Evolutionary conservation across 225 moss, liverwort and hornwort species (phyloP).

Genomic region (Physcomitrellopsis africana): DNA sequence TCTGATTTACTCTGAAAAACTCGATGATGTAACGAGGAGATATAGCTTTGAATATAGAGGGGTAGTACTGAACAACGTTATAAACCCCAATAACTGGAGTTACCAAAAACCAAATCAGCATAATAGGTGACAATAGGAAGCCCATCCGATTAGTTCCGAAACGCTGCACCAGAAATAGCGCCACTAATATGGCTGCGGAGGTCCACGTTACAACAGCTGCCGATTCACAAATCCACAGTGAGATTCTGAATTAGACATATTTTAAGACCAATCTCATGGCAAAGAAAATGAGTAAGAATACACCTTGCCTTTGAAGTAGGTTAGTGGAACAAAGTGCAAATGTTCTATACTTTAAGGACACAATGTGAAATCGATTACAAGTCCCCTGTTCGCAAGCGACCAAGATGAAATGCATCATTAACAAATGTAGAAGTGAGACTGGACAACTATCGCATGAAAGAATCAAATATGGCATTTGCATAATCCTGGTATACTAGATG

Average conservation of each 20-base stretch:
- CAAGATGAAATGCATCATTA: background rate
- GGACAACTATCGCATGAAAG: background rate
- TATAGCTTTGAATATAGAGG: slow-evolving; percentile 65
- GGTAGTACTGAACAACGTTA: slow-evolving; percentile 60
- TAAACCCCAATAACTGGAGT: slow-evolving; percentile 65
- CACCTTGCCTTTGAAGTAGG: background rate
- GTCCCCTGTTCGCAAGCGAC: background rate
- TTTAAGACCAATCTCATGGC: slow-evolving; percentile 16
- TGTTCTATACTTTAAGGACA: background rate
- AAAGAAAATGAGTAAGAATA: slow-evolving; percentile 10
- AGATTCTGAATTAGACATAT: slow-evolving; percentile 21
- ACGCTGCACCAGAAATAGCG: slow-evolving; percentile 64
- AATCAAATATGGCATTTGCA: background rate
- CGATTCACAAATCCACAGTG: slow-evolving; percentile 32
- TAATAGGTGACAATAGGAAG: slow-evolving; percentile 76
- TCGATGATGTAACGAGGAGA: slow-evolving; percentile 71
- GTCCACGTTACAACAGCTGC: slow-evolving; percentile 72
- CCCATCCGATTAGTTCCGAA: slow-evolving; percentile 72
- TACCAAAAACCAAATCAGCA: slow-evolving; percentile 66
- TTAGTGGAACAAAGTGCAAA: background rate
- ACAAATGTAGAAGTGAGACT: background rate
- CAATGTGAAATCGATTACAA: background rate
- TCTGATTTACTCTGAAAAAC: slow-evolving; percentile 61
- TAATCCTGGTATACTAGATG: too few species aligned
- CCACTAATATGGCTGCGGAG: slow-evolving; percentile 67